A percentile compares a stretch with the other conserved stretches of the same genome.
phyloP scores from a whole-genome alignment of 2,329 filamentous ascomycete species.

The Podosphaera xanthii region DNA sequence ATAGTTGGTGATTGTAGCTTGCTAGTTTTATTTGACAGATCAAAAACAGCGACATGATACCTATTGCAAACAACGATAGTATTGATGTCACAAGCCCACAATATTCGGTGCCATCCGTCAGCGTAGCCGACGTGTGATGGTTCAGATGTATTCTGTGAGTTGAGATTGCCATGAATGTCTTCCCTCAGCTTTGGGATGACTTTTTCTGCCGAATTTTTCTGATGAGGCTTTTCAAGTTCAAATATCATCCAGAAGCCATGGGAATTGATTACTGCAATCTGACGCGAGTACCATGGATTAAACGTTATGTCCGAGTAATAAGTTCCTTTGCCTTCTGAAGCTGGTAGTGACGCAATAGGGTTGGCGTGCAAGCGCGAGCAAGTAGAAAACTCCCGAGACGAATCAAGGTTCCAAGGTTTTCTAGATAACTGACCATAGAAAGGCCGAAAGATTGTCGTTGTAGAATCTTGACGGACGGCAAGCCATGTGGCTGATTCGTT shows the following conservation, averaged over 20 bases:
- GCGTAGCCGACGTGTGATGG: constrained; percentile 1
- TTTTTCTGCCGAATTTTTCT: constrained; percentile 3
- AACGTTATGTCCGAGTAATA: constrained; percentile 41
- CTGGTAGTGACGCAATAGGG: constrained; percentile 28
- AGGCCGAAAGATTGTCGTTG: constrained; percentile 22
- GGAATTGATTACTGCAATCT: constrained; percentile 43
- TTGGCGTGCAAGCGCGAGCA: constrained; percentile 32
- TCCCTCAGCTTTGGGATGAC: constrained; percentile 9
- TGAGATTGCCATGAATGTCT: constrained; percentile 9
- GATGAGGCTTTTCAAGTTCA: constrained; percentile 20
- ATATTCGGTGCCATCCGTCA: constrained; percentile 25
- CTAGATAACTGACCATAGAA: constrained; percentile 7
- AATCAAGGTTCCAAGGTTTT: constrained; percentile 1
- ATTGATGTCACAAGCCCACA: constrained; percentile 24
- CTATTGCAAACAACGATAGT: constrained; percentile 25
- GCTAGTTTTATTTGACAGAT: constrained; percentile 8
- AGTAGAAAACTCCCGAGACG: constrained; percentile 6
- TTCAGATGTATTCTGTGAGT: constrained; percentile 1
- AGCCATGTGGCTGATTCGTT: constrained; percentile 20
- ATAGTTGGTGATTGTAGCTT: constrained; percentile 8
- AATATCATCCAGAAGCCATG: constrained; percentile 45
- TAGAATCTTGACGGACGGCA: constrained; percentile 22
- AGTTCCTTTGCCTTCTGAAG: constrained; percentile 27
- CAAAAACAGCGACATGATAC: constrained; percentile 12
- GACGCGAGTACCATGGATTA: constrained; percentile 34